Percentiles rank a stretch among this genome's conserved stretches.
These are phyloP conservation scores for Monosporascus sp. DNA, from an alignment of 2,329 filamentous ascomycete genomes.

Conservation along the genomic window DNA sequence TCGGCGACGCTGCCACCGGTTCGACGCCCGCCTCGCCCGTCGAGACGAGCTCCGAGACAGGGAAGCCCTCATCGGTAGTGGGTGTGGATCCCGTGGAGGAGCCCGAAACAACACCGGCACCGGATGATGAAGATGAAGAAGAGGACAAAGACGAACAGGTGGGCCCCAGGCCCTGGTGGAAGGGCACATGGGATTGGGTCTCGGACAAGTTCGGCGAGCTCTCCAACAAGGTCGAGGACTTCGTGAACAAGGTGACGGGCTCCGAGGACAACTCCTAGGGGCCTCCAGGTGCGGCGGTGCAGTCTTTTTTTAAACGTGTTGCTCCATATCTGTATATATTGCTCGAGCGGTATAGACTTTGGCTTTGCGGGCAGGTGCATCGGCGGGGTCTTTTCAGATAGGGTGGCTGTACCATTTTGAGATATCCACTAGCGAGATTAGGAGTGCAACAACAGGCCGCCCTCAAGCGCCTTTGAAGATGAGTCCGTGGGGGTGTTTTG, in stretches of 20 bases:
- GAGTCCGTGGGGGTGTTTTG: too few species aligned
- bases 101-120: slow-evolving; percentile 15
- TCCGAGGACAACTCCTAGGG: neutral
- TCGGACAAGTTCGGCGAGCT: neutral
- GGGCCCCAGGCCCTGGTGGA: neutral
- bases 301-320: too few species aligned
- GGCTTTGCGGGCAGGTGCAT: too few species aligned
- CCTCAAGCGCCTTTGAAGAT: too few species aligned
- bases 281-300: neutral
- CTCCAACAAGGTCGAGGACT: neutral
- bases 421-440: too few species aligned
- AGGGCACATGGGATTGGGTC: neutral
- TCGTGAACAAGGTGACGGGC: neutral
- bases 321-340: too few species aligned
- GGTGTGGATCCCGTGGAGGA: slow-evolving; percentile 8
- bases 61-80: slow-evolving; percentile 5
- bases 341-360: too few species aligned
- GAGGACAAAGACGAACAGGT: neutral
- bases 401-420: too few species aligned
- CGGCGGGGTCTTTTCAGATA: too few species aligned
- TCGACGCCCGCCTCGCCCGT: slow-evolving; percentile 15
- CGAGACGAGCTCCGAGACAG: slow-evolving; percentile 5
- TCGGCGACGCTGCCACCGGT: neutral
- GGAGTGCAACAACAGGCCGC: too few species aligned
- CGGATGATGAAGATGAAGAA: slow-evolving; percentile 20